Conservation (phyloP, 495 filamentous ascomycete species). For the Penicillium egyptiacum region DNA sequence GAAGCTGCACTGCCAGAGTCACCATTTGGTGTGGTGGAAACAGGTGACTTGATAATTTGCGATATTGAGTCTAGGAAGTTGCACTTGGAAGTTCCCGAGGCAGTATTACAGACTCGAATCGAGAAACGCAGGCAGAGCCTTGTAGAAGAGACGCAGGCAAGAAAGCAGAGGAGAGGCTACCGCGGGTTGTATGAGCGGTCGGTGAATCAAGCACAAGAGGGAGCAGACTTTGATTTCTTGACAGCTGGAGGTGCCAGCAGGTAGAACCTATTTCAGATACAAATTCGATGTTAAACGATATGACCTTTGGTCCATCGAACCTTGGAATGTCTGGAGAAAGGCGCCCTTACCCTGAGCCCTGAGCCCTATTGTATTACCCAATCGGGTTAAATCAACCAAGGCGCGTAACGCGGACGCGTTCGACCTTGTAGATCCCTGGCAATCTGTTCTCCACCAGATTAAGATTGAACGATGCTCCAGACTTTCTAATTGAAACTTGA, state of each 20-base stretch:
- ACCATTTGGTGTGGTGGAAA: slow-evolving; percentile 59
- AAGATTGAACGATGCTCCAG: slow-evolving; percentile 13
- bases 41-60: slow-evolving; percentile 57
- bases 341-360: slow-evolving; percentile 36
- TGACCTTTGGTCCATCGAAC: neutral
- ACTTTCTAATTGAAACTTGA: slow-evolving; percentile 6
- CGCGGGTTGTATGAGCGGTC: slow-evolving; percentile 62
- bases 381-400: slow-evolving; percentile 32
- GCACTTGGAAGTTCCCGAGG: slow-evolving; percentile 48
- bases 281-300: neutral
- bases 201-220: slow-evolving; percentile 64
- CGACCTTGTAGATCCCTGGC: slow-evolving; percentile 10
- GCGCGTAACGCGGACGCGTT: slow-evolving; percentile 35
- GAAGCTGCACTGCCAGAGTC: slow-evolving; percentile 57
- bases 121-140: slow-evolving; percentile 30
- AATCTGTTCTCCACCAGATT: slow-evolving; percentile 16
- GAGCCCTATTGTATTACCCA: slow-evolving; percentile 36
- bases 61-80: slow-evolving; percentile 50
- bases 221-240: slow-evolving; percentile 66
- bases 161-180: slow-evolving; percentile 55
- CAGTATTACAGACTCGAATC: slow-evolving; percentile 45
- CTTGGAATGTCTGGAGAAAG: neutral
- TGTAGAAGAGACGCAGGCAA: slow-evolving; percentile 26
- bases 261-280: neutral
- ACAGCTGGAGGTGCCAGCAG: slow-evolving; percentile 40